These are phyloP conservation scores for Dichotomocladium elegans DNA, from an alignment of 371 early-diverging fungal species.

Conservation along the genomic window DNA sequence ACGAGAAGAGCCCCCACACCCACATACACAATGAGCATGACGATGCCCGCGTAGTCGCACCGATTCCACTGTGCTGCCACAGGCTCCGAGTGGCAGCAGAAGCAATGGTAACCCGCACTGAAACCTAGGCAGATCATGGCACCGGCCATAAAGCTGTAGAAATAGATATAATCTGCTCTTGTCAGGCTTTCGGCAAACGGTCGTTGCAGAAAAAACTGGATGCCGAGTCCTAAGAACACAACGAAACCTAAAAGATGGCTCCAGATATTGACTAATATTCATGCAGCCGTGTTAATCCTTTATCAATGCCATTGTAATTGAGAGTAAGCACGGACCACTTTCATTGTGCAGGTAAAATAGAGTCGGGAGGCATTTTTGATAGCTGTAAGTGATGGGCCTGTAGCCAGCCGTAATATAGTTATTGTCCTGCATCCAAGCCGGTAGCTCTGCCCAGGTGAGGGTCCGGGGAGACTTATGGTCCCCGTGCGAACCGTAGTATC, in stretches of 20 bases:
- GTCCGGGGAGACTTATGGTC: background rate
- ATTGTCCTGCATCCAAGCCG: constrained; percentile 77
- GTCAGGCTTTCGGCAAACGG: constrained; percentile 47
- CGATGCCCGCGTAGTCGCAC: constrained; percentile 93
- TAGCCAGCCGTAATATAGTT: constrained; percentile 70
- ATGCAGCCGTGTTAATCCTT: background rate
- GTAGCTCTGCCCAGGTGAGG: constrained; percentile 18
- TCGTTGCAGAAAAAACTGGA: constrained; percentile 46
- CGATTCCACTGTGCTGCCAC: constrained; percentile 71
- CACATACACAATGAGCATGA: constrained; percentile 74
- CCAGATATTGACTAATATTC: constrained; percentile 71
- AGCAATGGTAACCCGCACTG: constrained; percentile 81
- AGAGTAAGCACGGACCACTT: constrained; percentile 10
- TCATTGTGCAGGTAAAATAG: constrained; percentile 88
- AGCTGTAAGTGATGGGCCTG: constrained; percentile 72
- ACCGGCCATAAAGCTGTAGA: constrained; percentile 53
- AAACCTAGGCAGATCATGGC: constrained; percentile 78
- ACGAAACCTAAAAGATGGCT: constrained; percentile 78
- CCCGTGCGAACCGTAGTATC: background rate
- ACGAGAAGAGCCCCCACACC: background rate
- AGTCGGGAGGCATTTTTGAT: constrained; percentile 67
- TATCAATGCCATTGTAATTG: constrained; percentile 16
- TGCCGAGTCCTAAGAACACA: constrained; percentile 33
- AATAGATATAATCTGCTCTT: constrained; percentile 56
- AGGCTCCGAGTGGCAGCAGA: constrained; percentile 81